Evolutionary conservation across 495 filamentous ascomycete genomes (phyloP), one percentile per base, ranked within the genome.

Genomic region (Podospora bellae-mahoneyi): DNA sequence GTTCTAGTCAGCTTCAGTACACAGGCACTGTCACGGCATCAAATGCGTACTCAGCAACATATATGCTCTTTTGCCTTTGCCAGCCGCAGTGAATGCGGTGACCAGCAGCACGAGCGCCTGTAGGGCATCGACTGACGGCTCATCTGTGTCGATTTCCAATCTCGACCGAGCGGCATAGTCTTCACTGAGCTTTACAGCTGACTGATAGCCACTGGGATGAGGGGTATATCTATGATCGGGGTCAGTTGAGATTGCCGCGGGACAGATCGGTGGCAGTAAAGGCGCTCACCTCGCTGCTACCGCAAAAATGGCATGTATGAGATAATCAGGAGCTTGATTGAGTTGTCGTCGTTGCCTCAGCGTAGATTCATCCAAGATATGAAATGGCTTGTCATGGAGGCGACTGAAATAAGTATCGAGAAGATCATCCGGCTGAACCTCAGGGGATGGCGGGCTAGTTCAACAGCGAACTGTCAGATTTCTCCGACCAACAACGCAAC

Each of bases 51-150:
- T 84, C 57, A 96, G 78, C 20, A 91, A 84, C 92, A 96, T 96
- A 72, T 92, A 94, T 1, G 90, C 88, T 76, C 91, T 93, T 80
- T 91, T 94, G 26, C 92, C 90, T 70, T 89, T 86, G n/a, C 92
- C 91, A 27, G 87, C 82, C 19, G 90, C 91, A 60, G 88, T 92
- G 72, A 87, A 91, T 2, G 90, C 87, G 73, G 89, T 88, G 3
- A 87, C 87, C 1, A 96, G 85, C n/a, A 96, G 82, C 60, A 96
- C 76, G 13, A 93, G 82, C 5, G 91, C 82, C 74, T 96, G 92
- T 6, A 94, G 78, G 32, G 84, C 83, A 74, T 94, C 92, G 57
- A 94, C 85, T 0, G 87, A 89, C 9, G 92, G 92, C 69, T 92
- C 89, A 68, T 94, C 92, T 19, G 86, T 85, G 78, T 94, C 91